phyloP scores from a whole-genome alignment of 257 asterid genomes.

The Solanum neorickii region DNA sequence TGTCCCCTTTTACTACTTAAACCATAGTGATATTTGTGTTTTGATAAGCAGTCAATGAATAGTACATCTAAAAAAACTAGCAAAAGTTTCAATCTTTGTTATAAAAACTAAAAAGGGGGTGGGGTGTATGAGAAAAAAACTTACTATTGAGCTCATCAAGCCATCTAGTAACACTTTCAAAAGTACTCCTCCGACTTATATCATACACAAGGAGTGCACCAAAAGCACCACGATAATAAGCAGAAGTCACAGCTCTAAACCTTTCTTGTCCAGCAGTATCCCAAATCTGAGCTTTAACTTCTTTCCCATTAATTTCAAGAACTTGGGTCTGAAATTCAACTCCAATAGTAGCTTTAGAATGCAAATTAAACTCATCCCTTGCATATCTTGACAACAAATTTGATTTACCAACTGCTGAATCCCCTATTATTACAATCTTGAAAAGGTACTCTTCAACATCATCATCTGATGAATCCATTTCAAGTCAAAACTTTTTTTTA shows the following conservation, averaged over 20 bases:
- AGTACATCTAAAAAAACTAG: neutral
- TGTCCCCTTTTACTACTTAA: neutral
- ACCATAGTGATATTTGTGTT: neutral
- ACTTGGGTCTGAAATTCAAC: conserved; percentile 18
- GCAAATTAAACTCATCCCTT: conserved; percentile 9
- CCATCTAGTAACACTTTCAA: conserved; percentile 14
- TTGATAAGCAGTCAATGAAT: neutral
- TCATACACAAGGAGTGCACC: conserved; percentile 20
- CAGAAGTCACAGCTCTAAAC: conserved; percentile 21
- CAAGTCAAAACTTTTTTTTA: neutral
- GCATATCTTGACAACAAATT: conserved; percentile 14
- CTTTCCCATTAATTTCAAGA: conserved; percentile 14
- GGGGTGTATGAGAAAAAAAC: neutral
- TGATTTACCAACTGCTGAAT: conserved; percentile 20
- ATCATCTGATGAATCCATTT: conserved; percentile 14
- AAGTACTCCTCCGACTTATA: conserved; percentile 7
- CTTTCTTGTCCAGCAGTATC: conserved; percentile 24
- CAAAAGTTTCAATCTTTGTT: neutral
- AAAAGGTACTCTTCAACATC: conserved; percentile 11
- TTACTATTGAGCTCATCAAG: conserved; percentile 20
- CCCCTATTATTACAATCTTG: conserved; percentile 19
- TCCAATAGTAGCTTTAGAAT: conserved; percentile 17
- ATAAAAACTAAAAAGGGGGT: neutral
- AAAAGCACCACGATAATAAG: conserved; percentile 21
- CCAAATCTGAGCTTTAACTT: conserved; percentile 27